phyloP scores from a whole-genome alignment of 2,329 filamentous ascomycete genomes.

The Trichophyton simii region DNA sequence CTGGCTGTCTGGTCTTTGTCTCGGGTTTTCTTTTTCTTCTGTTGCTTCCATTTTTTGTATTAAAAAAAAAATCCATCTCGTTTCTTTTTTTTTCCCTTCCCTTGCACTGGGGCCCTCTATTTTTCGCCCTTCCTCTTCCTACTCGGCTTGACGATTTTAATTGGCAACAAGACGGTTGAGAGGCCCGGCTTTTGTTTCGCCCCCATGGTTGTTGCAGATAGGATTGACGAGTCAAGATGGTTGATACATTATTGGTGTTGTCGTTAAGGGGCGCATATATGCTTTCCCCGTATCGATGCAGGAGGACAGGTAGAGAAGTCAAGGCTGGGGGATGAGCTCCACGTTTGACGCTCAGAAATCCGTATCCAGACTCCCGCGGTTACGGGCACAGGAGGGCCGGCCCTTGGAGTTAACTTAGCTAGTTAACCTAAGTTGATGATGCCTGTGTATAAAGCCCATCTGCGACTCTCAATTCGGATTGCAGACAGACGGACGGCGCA shows the following conservation, averaged over 20 bases:
- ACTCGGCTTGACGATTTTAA: background rate
- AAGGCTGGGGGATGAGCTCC: background rate
- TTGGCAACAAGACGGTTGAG: background rate
- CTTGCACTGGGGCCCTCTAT: background rate
- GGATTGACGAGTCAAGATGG: background rate
- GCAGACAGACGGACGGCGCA: background rate
- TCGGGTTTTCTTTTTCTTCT: constrained; percentile 1
- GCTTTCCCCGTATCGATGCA: background rate
- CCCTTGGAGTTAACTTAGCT: too few relatives aligned
- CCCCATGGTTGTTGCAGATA: background rate
- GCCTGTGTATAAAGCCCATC: background rate
- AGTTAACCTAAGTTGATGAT: too few relatives aligned
- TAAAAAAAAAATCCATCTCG: too few relatives aligned
- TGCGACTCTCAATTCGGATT: background rate
- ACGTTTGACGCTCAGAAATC: background rate
- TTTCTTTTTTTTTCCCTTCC: background rate
- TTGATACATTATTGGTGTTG: background rate
- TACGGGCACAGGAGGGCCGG: background rate
- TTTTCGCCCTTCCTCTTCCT: background rate
- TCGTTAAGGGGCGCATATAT: background rate
- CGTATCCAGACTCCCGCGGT: background rate
- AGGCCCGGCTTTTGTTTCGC: background rate
- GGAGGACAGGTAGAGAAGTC: background rate
- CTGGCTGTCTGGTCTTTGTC: background rate
- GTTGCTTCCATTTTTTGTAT: background rate